Evolutionary conservation across 208 protist genomes (phyloP).

Genomic region (Hexamita inflata): DNA sequence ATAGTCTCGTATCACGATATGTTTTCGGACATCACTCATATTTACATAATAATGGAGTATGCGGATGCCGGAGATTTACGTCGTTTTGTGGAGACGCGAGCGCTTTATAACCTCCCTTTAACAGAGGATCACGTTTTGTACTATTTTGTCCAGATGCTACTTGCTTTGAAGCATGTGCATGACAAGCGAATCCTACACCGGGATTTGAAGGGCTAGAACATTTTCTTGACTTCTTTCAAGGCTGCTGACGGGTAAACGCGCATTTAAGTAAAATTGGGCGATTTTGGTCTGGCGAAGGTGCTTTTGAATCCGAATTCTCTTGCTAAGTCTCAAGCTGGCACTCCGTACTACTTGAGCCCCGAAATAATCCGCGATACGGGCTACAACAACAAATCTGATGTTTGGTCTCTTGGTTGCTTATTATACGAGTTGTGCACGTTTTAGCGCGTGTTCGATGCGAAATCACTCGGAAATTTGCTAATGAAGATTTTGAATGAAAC

Average conservation of each 20-base stretch:
- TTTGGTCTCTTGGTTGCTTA: constrained; percentile 52
- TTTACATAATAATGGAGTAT: constrained; percentile 43
- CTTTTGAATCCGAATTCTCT: constrained; percentile 4
- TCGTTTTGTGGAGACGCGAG: neutral
- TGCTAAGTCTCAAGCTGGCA: constrained; percentile 43
- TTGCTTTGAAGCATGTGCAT: constrained; percentile 54
- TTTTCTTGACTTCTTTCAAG: constrained; percentile 42
- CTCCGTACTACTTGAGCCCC: constrained; percentile 51
- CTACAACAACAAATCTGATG: constrained; percentile 48
- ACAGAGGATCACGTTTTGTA: constrained; percentile 44
- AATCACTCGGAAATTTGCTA: too few species aligned
- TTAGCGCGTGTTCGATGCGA: constrained; percentile 43
- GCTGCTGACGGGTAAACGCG: constrained; percentile 47
- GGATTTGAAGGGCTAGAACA: constrained; percentile 53
- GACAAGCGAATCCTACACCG: constrained; percentile 53
- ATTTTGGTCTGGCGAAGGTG: constrained; percentile 41
- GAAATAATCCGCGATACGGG: constrained; percentile 34
- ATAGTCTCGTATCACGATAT: constrained; percentile 33
- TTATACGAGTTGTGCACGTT: constrained; percentile 48
- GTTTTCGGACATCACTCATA: neutral
- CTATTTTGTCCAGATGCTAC: constrained; percentile 49
- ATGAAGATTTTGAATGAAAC: too few species aligned
- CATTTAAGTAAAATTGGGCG: constrained; percentile 34
- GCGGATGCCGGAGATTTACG: constrained; percentile 33
- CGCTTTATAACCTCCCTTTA: constrained; percentile 29